These are phyloP conservation scores for Stentor roeselii DNA, from an alignment of 73 alveolate genomes.

Conservation along the genomic window DNA sequence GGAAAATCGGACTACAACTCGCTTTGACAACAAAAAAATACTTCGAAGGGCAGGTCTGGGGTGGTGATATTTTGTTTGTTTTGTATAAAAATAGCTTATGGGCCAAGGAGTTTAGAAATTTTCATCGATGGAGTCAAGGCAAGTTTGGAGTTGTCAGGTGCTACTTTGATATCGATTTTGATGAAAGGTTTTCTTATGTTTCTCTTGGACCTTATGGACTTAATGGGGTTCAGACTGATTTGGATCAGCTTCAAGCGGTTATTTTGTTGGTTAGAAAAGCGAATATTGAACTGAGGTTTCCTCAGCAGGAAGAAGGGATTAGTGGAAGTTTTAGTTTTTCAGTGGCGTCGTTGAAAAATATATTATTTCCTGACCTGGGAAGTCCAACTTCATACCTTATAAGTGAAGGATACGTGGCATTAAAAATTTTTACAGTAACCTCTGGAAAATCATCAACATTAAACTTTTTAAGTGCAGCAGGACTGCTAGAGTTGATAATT, in stretches of 20 bases:
- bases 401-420: no score
- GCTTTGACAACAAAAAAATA: background rate
- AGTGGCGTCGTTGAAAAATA: no score
- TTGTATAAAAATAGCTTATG: background rate
- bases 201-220: background rate
- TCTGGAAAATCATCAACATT: no score
- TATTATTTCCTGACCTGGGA: no score
- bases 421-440: no score
- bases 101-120: background rate
- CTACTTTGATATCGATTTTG: background rate
- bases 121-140: background rate
- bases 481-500: constrained; percentile 1
- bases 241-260: background rate
- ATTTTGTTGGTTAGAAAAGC: no score
- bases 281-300: no score
- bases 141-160: background rate
- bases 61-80: background rate
- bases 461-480: background rate
- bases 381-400: no score
- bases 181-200: background rate
- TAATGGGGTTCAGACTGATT: constrained; percentile 25
- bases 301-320: no score
- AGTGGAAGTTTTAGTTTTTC: no score
- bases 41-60: background rate
- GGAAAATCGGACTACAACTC: background rate